Base-by-base conservation (phyloP, 148 eudicot genomes). In the Agrostemma githago region DNA sequence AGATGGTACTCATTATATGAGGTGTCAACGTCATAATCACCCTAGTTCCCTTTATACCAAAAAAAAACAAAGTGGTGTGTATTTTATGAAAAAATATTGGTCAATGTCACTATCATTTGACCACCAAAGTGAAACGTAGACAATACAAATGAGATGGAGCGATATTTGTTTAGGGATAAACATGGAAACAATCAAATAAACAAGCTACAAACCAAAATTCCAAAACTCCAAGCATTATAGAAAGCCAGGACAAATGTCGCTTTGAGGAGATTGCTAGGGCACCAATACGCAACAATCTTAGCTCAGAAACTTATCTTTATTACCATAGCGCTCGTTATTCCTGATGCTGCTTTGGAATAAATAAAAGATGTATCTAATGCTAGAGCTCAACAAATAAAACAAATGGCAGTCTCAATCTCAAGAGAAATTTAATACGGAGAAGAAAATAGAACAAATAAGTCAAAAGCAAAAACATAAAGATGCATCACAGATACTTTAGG, bases 391-490 rank as follows among this genome's bases (percentile, higher is more conserved):
- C n/a, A 73, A 17, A 5, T 48, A 63, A 61, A 8, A 34, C 42
- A 62, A 62, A 62, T 14, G 53, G 26, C 59, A 15, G 5, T 12
- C n/a, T 5, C 68, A 73, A 39, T n/a, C 39, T 51, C 34, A 5
- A 48, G 17, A 34, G 17, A 69, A 26, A 16, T 21, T 48, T 20
- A 69, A 21, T 15, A 26, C 26, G 26, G 6, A 26, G 26, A 11
- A 44, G 39, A 6, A 43, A 7, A 8, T 69, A 21, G 51, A 5
- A 11, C 4, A 51, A 44, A 14, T 14, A 44, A 62, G 21, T 11
- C 38, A 72, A 40, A 59, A 62, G 15, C 76, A 71, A 53, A 51
- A 70, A 40, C 21, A 66, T 15, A 37, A 53, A 70, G 10, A 53
- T 46, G 58, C 14, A 46, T 44, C 46, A 68, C 38, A 60, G 66